Conservation (phyloP, 228 moss, liverwort and hornwort genomes). For the Sphagnum magellanicum region DNA sequence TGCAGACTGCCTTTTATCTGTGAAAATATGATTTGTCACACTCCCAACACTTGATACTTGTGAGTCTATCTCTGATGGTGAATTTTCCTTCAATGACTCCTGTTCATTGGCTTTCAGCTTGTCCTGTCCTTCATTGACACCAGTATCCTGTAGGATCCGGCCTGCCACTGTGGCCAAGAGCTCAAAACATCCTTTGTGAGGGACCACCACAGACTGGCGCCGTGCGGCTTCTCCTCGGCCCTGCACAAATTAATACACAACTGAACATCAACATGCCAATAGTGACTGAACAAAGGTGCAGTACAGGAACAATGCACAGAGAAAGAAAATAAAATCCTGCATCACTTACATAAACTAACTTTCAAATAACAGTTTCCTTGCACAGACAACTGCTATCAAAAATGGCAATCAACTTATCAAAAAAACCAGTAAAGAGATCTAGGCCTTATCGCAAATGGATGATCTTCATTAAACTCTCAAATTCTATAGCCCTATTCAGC, state of each 20-base stretch:
- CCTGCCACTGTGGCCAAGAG: constrained; percentile 54
- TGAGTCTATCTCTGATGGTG: constrained; percentile 28
- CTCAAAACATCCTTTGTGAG: constrained; percentile 45
- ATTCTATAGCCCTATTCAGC: too few relatives aligned
- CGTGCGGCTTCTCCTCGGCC: constrained; percentile 49
- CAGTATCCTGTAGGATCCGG: constrained; percentile 52
- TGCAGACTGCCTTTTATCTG: constrained; percentile 30
- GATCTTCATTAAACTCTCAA: too few relatives aligned
- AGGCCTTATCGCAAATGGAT: too few relatives aligned
- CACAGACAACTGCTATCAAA: too few relatives aligned
- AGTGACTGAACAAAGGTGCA: too few relatives aligned
- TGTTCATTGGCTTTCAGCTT: background rate
- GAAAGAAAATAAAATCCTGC: too few relatives aligned
- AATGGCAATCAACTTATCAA: too few relatives aligned
- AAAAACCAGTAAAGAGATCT: too few relatives aligned
- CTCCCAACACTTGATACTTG: constrained; percentile 38
- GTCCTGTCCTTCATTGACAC: constrained; percentile 29
- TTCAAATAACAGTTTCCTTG: too few relatives aligned
- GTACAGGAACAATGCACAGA: too few relatives aligned
- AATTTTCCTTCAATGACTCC: background rate
- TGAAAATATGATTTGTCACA: constrained; percentile 31
- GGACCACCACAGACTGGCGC: constrained; percentile 27
- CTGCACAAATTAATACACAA: constrained; percentile 10
- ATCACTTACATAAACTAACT: too few relatives aligned
- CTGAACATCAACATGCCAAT: too few relatives aligned